Base-by-base conservation (phyloP, 305 asterid species). In the Fraxinus sp. region DNA sequence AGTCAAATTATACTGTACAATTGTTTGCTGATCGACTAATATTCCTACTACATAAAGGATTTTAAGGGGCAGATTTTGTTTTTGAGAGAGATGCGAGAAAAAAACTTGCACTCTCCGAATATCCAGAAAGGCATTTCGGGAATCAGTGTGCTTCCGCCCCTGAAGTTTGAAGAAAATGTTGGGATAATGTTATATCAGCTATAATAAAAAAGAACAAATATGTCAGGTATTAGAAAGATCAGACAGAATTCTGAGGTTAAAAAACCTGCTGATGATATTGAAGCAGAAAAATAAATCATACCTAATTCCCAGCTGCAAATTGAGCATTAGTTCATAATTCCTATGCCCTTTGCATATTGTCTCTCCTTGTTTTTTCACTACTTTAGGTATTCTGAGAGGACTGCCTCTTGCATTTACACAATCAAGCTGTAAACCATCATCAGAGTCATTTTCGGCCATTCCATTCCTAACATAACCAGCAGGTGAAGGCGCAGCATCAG, bases 241-340 rank as follows among this genome's bases (percentile, higher is more conserved):
- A 18, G 28, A 57, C 68, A 57, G 68, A 57, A 57, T 57, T 18
- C 68, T 57, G 68, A 57, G 24, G 28, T 20, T 57, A 57, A 57
- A 57, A 7, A 57, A 18, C 28, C 28, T 57, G 68, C 71, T 62
- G 33, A 62, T 62, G 6, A 62, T 33, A 72, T 24, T 72, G 26
- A 32, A 28, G 44, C 76, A 72, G 44, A 16, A 72, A n/a, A 24
- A 16, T 33, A n/a, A 16, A 33, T 35, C 28, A 32, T 87, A 93
- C 98, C 98, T 93, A 79, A 95, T 91, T 52, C 98, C 98, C 70
- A 95, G 81, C 85, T 95, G 98, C 91, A 95, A 89, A 85, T 95
- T 93, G 64, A 95, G 93, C 98, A 95, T 93, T 3, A 94, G 81
- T 18, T 94, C 98, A 81, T 93, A 93, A 79, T 94, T 94, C 80